These are phyloP conservation scores for Nicotiana sylvestris DNA, from an alignment of 257 asterid genomes.

Conservation along the genomic window DNA sequence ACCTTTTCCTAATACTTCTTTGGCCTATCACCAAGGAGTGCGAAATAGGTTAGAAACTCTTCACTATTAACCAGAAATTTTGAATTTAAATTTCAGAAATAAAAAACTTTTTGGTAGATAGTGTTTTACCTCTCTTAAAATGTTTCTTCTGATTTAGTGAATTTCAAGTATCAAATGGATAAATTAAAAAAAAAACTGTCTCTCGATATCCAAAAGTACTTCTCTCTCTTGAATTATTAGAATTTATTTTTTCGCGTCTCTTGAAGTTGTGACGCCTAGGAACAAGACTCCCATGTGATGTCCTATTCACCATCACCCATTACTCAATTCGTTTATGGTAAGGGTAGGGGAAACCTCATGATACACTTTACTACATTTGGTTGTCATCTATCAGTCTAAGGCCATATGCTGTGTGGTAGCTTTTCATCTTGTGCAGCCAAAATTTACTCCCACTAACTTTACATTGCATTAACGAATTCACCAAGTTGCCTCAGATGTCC, in stretches of 20 bases:
- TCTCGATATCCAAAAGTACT: not conserved
- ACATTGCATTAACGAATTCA: not conserved
- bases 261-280: constrained; percentile 22
- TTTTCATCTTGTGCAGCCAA: not conserved
- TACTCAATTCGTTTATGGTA: constrained; percentile 35
- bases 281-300: constrained; percentile 42
- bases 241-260: not conserved
- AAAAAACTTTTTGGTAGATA: too few species aligned
- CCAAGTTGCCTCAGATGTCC: not conserved
- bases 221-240: constrained; percentile 26
- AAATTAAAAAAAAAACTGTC: not conserved
- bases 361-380: constrained; percentile 21
- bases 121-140: too few species aligned
- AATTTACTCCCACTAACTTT: constrained; percentile 5
- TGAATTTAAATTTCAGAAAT: too few species aligned
- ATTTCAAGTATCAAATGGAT: not conserved
- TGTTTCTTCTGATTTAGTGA: not conserved
- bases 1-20: too few species aligned
- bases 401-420: constrained; percentile 12
- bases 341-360: constrained; percentile 22
- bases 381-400: constrained; percentile 6
- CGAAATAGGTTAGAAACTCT: too few species aligned
- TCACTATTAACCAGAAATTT: too few species aligned
- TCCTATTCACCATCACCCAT: constrained; percentile 26
- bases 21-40: too few species aligned